phyloP scores from a whole-genome alignment of 2,329 filamentous ascomycete genomes.

The Phialocephala sp. region DNA sequence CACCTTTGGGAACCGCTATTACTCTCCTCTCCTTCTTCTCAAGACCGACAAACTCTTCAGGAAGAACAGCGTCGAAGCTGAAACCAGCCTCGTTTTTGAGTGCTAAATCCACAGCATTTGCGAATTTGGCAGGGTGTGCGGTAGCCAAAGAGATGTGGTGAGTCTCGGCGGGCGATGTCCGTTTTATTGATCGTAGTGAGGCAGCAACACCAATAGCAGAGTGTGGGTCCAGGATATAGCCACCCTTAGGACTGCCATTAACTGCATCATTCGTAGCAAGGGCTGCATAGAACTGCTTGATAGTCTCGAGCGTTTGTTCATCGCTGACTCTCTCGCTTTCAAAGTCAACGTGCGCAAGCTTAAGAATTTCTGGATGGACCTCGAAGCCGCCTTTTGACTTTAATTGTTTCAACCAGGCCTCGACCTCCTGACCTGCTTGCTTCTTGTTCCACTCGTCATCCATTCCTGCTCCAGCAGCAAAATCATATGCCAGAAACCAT shows the following conservation, averaged over 20 bases:
- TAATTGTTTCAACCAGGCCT: slow-evolving; percentile 77
- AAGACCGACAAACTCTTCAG: slow-evolving; percentile 80
- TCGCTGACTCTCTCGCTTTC: slow-evolving; percentile 78
- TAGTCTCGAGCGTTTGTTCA: slow-evolving; percentile 70
- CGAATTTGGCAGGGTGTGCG: slow-evolving; percentile 95
- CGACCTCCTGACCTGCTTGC: slow-evolving; percentile 77
- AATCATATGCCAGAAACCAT: slow-evolving; percentile 88
- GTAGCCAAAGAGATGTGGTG: slow-evolving; percentile 86
- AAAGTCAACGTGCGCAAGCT: slow-evolving; percentile 74
- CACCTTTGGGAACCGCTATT: slow-evolving; percentile 65
- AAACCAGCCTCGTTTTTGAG: slow-evolving; percentile 75
- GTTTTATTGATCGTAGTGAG: slow-evolving; percentile 69
- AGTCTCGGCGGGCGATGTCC: slow-evolving; percentile 52
- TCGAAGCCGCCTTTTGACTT: slow-evolving; percentile 84
- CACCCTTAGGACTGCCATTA: slow-evolving; percentile 46
- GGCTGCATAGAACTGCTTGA: slow-evolving; percentile 58
- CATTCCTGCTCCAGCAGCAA: slow-evolving; percentile 63
- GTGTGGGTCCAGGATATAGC: slow-evolving; percentile 92
- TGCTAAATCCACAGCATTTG: slow-evolving; percentile 80
- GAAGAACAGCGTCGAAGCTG: slow-evolving; percentile 78
- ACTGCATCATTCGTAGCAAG: slow-evolving; percentile 43
- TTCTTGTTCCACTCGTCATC: slow-evolving; percentile 70
- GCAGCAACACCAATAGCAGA: slow-evolving; percentile 86
- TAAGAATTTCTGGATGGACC: slow-evolving; percentile 76
- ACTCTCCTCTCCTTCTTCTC: slow-evolving; percentile 78